Base-by-base conservation (phyloP, 208 protist species). In the Crithidia expoeki region DNA sequence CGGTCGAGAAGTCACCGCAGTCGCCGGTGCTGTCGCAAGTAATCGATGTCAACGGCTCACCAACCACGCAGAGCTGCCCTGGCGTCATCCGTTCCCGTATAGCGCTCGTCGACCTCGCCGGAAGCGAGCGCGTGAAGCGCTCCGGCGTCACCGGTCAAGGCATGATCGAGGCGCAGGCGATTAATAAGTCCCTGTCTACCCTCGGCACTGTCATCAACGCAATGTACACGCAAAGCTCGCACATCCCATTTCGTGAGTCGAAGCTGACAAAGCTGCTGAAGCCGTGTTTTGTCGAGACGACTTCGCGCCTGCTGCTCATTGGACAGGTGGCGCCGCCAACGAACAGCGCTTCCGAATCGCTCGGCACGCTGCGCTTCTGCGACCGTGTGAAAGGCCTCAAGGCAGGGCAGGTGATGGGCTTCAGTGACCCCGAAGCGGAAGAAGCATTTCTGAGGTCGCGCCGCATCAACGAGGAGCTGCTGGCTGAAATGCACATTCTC, bases 81-180 rank as follows among this genome's bases (percentile, higher is more conserved):
- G 92, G 93, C n/a, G 78, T 97, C 25, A 90, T 93, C 11, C 84
- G 83, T 23, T 97, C 93, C 11, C 96, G 96, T 59, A 94, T 99
- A 38, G 80, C 98, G 23, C 89, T 99, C 33, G 96, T 98, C 14
- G 98, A 99, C 81, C 89, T 99, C n/a, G 98, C 97, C 36, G 96
- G 94, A 34, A 96, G 90, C 47, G 96, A 98, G 78, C 77, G 94
- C 0, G 80, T 96, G 21, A 98, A 98, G 70, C 81, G 87, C 30
- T 97, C 94, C 11, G 90, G 90, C 50, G 90, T 93, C 3, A 81
- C 76, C 5, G 95, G 94, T 9, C 83, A 93, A 49, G 85, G 62
- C 27, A 88, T 98, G 83, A 76, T 88, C 56, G 95, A 98, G 87
- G 89, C 93, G 12, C 88, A 97, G 74, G 82, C 85, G 32, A 98